These are phyloP conservation scores for Ophiostoma sp. DNA, from an alignment of 2,329 filamentous ascomycete genomes.

Conservation along the genomic window DNA sequence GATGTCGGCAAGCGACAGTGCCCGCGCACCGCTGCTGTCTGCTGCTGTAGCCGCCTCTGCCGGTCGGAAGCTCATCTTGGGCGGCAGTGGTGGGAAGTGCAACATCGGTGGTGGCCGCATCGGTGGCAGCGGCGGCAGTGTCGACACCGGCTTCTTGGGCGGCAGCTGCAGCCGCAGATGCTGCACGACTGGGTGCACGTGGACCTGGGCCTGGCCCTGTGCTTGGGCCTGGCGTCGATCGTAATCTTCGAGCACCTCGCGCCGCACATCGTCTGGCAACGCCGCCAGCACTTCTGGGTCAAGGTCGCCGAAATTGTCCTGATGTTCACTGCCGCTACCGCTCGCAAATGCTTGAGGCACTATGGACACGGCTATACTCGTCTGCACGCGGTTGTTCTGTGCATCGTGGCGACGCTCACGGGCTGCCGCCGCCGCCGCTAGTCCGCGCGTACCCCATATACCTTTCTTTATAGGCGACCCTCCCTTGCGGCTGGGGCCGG, in stretches of 20 bases:
- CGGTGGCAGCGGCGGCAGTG: slow-evolving; percentile 27
- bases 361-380: slow-evolving; percentile 54
- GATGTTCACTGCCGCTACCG: slow-evolving; percentile 26
- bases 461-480: slow-evolving; percentile 20
- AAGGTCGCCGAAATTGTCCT: slow-evolving; percentile 18
- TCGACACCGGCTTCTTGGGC: slow-evolving; percentile 23
- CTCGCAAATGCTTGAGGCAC: neutral
- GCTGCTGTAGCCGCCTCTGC: slow-evolving; percentile 33
- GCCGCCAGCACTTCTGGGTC: slow-evolving; percentile 14
- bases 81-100: slow-evolving; percentile 43
- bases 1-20: slow-evolving; percentile 51
- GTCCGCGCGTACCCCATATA: slow-evolving; percentile 20
- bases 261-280: slow-evolving; percentile 25
- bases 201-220: slow-evolving; percentile 10
- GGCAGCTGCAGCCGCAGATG: slow-evolving; percentile 46
- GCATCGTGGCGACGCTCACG: slow-evolving; percentile 49
- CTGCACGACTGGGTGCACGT: slow-evolving; percentile 32
- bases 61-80: slow-evolving; percentile 44
- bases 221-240: slow-evolving; percentile 39
- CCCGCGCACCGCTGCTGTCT: neutral
- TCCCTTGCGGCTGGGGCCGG: neutral
- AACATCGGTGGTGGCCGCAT: slow-evolving; percentile 36
- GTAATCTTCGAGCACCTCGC: slow-evolving; percentile 68
- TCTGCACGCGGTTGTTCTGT: slow-evolving; percentile 61
- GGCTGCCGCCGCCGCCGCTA: slow-evolving; percentile 15